Percentiles rank a stretch among this genome's conserved stretches.
phyloP scores from a whole-genome alignment of 2,329 filamentous ascomycete species.

The Claviceps arundinis region DNA sequence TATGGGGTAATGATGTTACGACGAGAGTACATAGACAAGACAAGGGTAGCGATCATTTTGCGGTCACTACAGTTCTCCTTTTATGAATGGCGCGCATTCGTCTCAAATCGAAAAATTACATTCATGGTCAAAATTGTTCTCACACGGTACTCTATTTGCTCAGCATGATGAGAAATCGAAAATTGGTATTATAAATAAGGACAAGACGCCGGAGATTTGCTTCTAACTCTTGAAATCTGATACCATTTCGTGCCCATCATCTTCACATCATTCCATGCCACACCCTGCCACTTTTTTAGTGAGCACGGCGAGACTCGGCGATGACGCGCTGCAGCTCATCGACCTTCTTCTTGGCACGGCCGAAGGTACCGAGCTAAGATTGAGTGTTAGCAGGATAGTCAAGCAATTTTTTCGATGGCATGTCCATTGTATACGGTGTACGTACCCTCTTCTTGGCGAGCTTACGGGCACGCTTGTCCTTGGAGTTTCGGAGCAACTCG shows the following conservation, averaged over 20 bases:
- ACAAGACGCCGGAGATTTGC: background rate
- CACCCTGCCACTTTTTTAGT: constrained; percentile 32
- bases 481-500: constrained; percentile 96
- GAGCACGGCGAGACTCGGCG: constrained; percentile 71
- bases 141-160: no score
- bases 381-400: constrained; percentile 10
- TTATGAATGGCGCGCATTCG: no score
- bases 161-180: no score
- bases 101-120: no score
- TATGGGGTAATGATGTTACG: no score
- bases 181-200: no score
- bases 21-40: no score
- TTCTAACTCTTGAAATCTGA: background rate
- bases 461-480: constrained; percentile 98
- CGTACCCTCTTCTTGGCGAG: constrained; percentile 97
- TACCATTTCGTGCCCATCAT: background rate
- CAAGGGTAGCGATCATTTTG: no score
- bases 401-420: background rate
- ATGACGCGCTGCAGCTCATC: constrained; percentile 98
- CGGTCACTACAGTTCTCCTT: no score
- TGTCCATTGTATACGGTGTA: constrained; percentile 11
- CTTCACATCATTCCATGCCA: background rate
- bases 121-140: no score
- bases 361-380: constrained; percentile 84
- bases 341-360: constrained; percentile 98